Base-by-base conservation (phyloP, 208 protist species). In the Balamuthia mandrillaris region DNA sequence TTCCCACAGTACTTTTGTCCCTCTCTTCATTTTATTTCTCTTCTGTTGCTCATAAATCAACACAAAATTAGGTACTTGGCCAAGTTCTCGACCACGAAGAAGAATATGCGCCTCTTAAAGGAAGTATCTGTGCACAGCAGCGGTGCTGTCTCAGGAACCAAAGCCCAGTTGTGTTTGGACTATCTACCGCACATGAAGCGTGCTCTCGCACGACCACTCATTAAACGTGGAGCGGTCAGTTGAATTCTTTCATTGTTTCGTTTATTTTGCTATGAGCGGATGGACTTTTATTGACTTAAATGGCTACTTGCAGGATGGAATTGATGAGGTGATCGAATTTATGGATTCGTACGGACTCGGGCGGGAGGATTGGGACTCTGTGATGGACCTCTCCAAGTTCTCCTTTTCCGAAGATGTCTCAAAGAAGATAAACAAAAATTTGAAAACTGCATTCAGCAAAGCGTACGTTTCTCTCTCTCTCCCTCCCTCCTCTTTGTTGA, bases 261-360 rank as follows among this genome's bases (percentile, higher is more conserved):
- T n/a, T n/a, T n/a, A n/a, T n/a, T n/a, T n/a, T n/a, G n/a, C n/a
- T n/a, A n/a, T n/a, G n/a, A n/a, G n/a, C n/a, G n/a, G n/a, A n/a
- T n/a, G n/a, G n/a, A n/a, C n/a, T n/a, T 31, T 35, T n/a, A 27
- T 31, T 21, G n/a, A 70, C 35, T 3, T 31, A 70, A n/a, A n/a
- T 21, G 27, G 61, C 21, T n/a, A 21, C 35, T 4, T 27, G 29
- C 42, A 88, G 16, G 79, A 88, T 16, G 81, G 51, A 21, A 87
- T 90, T 18, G 81, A 88, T 14, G 1, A 58, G 29, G 58, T 84
- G 12, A 47, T 88, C 14, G 68, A 58, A 14, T n/a, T 89, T 1
- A 90, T 90, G 88, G 81, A 90, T 45, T 16, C 35, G n/a, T 90
- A 90, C 70, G 68, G 70, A n/a, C 54, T 90, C 31, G 84, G 52